Percentiles rank a stretch among this genome's conserved stretches.
Conservation (phyloP, 306 rosid genomes). For the Vigna angularis region DNA sequence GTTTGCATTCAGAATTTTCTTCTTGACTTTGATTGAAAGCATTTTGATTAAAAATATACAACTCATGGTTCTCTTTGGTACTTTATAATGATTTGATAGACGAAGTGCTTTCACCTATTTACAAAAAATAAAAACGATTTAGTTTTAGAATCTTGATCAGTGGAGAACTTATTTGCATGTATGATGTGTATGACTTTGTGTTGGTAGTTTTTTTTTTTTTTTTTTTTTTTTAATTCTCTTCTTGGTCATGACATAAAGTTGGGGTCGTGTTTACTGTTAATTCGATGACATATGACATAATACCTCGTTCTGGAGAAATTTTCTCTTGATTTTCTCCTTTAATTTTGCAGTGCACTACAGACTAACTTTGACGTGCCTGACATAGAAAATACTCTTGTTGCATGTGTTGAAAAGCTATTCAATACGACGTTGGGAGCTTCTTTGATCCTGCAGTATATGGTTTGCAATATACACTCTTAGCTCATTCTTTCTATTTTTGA, state of each 20-base stretch:
- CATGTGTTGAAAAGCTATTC: slow-evolving; percentile 83
- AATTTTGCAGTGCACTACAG: slow-evolving; percentile 76
- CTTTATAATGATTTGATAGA: not conserved
- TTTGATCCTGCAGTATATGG: slow-evolving; percentile 82
- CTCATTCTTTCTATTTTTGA: slow-evolving; percentile 3
- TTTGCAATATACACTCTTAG: slow-evolving; percentile 42
- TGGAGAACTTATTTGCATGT: slow-evolving; percentile 22
- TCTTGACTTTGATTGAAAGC: slow-evolving; percentile 26
- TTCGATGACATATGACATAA: not conserved
- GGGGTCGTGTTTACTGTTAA: slow-evolving; percentile 15
- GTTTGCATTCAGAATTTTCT: slow-evolving; percentile 9
- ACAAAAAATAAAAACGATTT: not conserved
- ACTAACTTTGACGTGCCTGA: slow-evolving; percentile 74
- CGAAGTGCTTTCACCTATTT: not conserved
- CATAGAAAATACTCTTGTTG: slow-evolving; percentile 65
- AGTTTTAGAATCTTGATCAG: slow-evolving; percentile 4
- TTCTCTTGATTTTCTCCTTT: slow-evolving; percentile 27
- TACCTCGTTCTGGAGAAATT: not conserved
- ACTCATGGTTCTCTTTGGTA: not conserved
- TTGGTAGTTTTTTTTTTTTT: slow-evolving; percentile 5
- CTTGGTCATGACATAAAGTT: slow-evolving; percentile 6
- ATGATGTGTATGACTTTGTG: not conserved
- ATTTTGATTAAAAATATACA: slow-evolving; percentile 7
- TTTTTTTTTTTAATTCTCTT: not conserved
- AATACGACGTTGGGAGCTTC: slow-evolving; percentile 84